Evolutionary conservation across 164 flowering plant species (phyloP).

Genomic region (Vitis amurensis): DNA sequence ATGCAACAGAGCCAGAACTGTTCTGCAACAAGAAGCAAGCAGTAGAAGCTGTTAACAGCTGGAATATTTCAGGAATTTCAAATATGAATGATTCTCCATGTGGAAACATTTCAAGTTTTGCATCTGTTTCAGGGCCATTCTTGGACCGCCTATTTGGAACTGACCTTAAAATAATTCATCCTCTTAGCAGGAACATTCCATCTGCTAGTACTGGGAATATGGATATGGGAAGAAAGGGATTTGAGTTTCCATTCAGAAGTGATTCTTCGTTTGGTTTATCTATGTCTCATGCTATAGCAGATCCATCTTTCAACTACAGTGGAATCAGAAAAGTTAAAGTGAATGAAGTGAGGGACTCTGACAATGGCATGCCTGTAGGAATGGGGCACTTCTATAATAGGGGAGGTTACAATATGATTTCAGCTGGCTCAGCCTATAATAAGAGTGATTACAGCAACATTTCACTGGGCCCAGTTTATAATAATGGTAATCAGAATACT

Average conservation of each 20-base stretch:
- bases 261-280: conserved; percentile 35
- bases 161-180: conserved; percentile 22
- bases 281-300: conserved; percentile 36
- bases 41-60: conserved; percentile 22
- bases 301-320: conserved; percentile 32
- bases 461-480: conserved; percentile 24
- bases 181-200: conserved; percentile 29
- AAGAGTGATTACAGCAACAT: conserved; percentile 18
- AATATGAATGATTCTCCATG: conserved; percentile 27
- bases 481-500: conserved; percentile 13
- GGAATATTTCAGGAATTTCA: conserved; percentile 31
- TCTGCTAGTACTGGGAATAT: conserved; percentile 25
- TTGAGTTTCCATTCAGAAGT: conserved; percentile 30
- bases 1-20: conserved; percentile 24
- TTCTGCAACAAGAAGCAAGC: conserved; percentile 46
- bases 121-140: conserved; percentile 28
- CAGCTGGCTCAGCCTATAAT: conserved; percentile 19
- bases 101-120: conserved; percentile 28
- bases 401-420: conserved; percentile 17
- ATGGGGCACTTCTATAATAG: conserved; percentile 19
- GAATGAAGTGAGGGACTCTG: conserved; percentile 39
- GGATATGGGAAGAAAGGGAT: conserved; percentile 33
- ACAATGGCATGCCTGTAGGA: conserved; percentile 26
- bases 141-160: conserved; percentile 36
- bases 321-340: conserved; percentile 47